Conservation (phyloP, 768 basidiomycete genomes). For the Phylloporus sp. region DNA sequence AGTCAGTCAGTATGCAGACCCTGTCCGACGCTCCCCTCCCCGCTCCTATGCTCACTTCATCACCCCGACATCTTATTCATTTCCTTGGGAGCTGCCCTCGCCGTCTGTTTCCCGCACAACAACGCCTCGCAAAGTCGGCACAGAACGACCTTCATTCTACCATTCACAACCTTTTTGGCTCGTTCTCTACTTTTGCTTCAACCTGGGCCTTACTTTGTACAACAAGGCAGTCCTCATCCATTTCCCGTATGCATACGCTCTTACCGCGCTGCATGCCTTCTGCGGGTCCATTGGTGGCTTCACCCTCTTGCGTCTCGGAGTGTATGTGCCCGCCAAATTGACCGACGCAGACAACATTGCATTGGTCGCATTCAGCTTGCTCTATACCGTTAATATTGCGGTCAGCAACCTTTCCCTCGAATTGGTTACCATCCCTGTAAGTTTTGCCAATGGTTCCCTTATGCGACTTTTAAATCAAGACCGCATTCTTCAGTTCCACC, state of each 20-base stretch:
- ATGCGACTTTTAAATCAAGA: not conserved
- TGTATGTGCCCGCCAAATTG: conserved; percentile 55
- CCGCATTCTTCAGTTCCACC: conserved; percentile 71
- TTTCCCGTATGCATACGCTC: conserved; percentile 94
- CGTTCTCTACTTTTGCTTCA: conserved; percentile 80
- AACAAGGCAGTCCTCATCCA: conserved; percentile 90
- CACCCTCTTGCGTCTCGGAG: conserved; percentile 50
- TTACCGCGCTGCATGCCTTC: conserved; percentile 89
- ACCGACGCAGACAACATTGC: conserved; percentile 49
- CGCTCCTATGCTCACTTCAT: not conserved
- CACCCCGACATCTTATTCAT: conserved; percentile 7
- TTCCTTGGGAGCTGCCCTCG: conserved; percentile 18
- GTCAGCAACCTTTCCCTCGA: conserved; percentile 89
- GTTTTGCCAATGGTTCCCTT: conserved; percentile 26
- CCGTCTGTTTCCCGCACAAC: conserved; percentile 10
- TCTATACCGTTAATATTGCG: conserved; percentile 93
- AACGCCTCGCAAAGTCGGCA: not conserved
- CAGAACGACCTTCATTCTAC: conserved; percentile 19
- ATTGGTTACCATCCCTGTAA: conserved; percentile 83
- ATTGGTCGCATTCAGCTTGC: conserved; percentile 74
- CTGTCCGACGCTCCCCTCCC: not conserved
- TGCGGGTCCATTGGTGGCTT: conserved; percentile 81
- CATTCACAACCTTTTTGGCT: conserved; percentile 55
- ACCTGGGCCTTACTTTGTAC: conserved; percentile 87
- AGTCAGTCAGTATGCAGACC: not conserved